Conservation (phyloP, 768 basidiomycete species). For the Mycena haematopus region DNA sequence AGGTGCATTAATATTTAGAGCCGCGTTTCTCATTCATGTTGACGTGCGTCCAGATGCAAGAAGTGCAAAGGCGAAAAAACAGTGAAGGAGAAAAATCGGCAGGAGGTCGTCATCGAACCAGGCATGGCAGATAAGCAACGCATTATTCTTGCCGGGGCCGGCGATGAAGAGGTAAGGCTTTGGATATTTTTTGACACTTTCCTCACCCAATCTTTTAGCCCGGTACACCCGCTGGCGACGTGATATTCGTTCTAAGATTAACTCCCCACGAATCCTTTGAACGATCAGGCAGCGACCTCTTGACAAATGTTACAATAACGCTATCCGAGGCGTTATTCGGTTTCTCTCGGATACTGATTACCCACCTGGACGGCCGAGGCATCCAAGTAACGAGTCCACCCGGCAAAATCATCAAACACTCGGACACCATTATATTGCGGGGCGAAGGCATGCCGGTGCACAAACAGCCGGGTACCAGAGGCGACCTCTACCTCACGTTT, state of each 20-base stretch:
- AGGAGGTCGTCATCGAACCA: conserved; percentile 85
- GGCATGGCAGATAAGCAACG: conserved; percentile 86
- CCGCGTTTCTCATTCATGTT: neutral
- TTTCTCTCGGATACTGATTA: conserved; percentile 90
- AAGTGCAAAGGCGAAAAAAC: conserved; percentile 92
- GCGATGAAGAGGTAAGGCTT: conserved; percentile 79
- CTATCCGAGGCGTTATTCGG: conserved; percentile 94
- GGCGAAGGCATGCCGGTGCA: conserved; percentile 92
- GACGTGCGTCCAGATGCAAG: conserved; percentile 73
- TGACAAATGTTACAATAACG: conserved; percentile 83
- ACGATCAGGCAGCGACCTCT: conserved; percentile 80
- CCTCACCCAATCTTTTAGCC: conserved; percentile 58
- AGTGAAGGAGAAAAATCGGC: conserved; percentile 85
- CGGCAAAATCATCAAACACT: conserved; percentile 77
- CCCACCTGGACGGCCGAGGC: conserved; percentile 94
- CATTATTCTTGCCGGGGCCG: conserved; percentile 90
- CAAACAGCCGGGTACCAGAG: conserved; percentile 69
- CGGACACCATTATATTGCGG: conserved; percentile 74
- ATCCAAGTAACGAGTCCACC: conserved; percentile 77
- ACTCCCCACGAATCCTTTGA: conserved; percentile 81
- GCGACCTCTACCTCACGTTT: conserved; percentile 83
- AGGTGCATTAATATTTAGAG: conserved; percentile 58
- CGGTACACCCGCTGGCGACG: conserved; percentile 86
- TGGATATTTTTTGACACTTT: conserved; percentile 1
- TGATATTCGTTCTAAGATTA: conserved; percentile 81